A percentile compares a stretch with the other conserved stretches of the same genome.
Evolutionary conservation across 225 moss, liverwort and hornwort species (phyloP).

Genomic region (Antitrichia curtipendula): DNA sequence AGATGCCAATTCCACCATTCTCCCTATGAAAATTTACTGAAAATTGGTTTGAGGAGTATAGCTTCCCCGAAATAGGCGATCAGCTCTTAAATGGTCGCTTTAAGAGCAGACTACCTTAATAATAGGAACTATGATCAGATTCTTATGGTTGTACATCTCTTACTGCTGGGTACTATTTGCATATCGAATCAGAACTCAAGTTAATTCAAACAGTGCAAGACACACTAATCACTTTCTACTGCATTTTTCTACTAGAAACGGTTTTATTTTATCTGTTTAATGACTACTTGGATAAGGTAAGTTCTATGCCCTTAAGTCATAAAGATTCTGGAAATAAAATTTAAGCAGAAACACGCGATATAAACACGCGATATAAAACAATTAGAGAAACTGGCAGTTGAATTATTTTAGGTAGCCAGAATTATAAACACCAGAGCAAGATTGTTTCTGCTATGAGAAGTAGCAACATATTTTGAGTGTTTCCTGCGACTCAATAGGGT

Average conservation of each 20-base stretch:
- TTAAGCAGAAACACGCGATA: too few species aligned
- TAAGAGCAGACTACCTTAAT: too few species aligned
- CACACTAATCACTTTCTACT: background rate
- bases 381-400: background rate
- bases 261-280: background rate
- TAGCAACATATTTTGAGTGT: background rate
- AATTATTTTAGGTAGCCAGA: background rate
- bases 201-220: background rate
- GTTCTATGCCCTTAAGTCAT: background rate
- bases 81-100: too few species aligned
- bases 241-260: background rate
- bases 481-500: background rate
- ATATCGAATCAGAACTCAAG: background rate
- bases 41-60: too few species aligned
- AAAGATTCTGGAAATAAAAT: background rate
- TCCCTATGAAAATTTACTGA: too few species aligned
- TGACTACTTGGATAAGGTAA: background rate
- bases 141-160: background rate
- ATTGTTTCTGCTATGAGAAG: background rate
- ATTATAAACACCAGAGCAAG: background rate
- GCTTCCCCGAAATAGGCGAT: too few species aligned
- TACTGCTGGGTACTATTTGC: background rate
- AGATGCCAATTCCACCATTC: too few species aligned
- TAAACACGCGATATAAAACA: too few species aligned
- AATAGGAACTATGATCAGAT: background rate